Base-by-base conservation (phyloP, 139 green algal species). In the Nannochloris sp. region DNA sequence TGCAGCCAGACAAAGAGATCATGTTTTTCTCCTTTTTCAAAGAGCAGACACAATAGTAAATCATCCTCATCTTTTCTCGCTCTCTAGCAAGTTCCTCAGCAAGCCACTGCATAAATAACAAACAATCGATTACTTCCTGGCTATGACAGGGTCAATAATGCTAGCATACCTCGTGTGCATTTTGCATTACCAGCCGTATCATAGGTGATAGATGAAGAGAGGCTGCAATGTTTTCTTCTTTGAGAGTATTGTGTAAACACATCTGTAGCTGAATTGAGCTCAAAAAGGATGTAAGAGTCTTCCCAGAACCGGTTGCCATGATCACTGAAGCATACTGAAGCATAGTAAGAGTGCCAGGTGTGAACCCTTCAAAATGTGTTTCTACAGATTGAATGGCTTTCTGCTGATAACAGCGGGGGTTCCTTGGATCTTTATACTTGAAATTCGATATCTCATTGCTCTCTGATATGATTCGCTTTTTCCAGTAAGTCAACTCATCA, bases 171-270 rank as follows among this genome's bases (percentile, higher is more conserved):
- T 58, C 50, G 12, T 58, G 50, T 11, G 50, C 50, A 58, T 58
- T 34, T 27, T 58, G 50, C 19, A 58, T 37, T 9, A 58, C 50
- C 23, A 58, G 23, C 12, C 50, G n/a, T 18, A 58, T 58, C 50
- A 58, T 58, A 14, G 50, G 50, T 6, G 50, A 58, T 18, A 58
- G 7, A 58, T 58, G 50, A 15, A 58, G 50, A 58, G 50, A 58
- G 12, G 50, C 21, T 53, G 16, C n/a, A 19, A 19, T 19, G 15
- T 53, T 53, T 53, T 53, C 0, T 14, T 40, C 34, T 11, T 40
- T 11, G 7, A 40, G 9, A 11, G 8, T 40, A 9, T 40, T 40
- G 9, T 40, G 34, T 40, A 40, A 40, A 14, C 7, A 16, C 21
- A 10, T 58, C 11, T 34, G 21, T 21, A 29, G 11, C 21, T 34